Percentiles rank a stretch among this genome's conserved stretches.
phyloP scores from a whole-genome alignment of 352 stramenopile species.

The Phytophthora citricola region DNA sequence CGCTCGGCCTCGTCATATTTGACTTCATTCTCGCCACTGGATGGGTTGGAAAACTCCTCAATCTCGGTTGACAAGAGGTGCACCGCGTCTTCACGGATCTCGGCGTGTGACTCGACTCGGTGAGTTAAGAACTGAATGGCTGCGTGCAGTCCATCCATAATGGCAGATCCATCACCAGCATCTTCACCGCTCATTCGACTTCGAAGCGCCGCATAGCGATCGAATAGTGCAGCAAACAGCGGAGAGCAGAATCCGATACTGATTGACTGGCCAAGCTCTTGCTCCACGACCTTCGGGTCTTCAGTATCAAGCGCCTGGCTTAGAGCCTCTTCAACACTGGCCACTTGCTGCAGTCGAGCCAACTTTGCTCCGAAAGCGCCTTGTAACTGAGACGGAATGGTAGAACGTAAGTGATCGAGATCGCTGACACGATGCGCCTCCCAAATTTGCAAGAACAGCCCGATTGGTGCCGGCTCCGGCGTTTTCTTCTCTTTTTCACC shows the following conservation, averaged over 20 bases:
- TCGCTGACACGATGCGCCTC: constrained; percentile 33
- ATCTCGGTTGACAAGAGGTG: constrained; percentile 59
- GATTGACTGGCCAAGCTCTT: constrained; percentile 62
- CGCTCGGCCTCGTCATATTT: constrained; percentile 41
- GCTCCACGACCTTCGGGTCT: constrained; percentile 51
- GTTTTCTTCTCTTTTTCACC: constrained; percentile 24
- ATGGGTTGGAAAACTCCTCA: constrained; percentile 51
- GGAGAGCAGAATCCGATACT: constrained; percentile 62
- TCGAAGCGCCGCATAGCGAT: constrained; percentile 45
- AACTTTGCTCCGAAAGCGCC: constrained; percentile 51
- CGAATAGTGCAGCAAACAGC: constrained; percentile 56
- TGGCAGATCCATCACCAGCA: constrained; percentile 7
- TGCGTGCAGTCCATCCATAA: constrained; percentile 57
- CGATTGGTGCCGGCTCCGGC: constrained; percentile 22
- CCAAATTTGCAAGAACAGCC: constrained; percentile 54
- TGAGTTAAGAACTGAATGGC: constrained; percentile 62
- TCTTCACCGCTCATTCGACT: constrained; percentile 23
- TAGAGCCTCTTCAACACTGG: constrained; percentile 47
- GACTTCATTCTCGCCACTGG: constrained; percentile 29
- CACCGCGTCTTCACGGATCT: constrained; percentile 69
- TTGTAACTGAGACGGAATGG: constrained; percentile 32
- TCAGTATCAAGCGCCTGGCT: constrained; percentile 37
- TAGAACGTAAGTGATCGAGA: constrained; percentile 32
- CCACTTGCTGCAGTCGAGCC: constrained; percentile 49
- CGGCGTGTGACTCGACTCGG: constrained; percentile 54